Evolutionary conservation across 495 filamentous ascomycete genomes (phyloP), one percentile per base, ranked within the genome.

Genomic region (Lindgomyces ingoldianus): DNA sequence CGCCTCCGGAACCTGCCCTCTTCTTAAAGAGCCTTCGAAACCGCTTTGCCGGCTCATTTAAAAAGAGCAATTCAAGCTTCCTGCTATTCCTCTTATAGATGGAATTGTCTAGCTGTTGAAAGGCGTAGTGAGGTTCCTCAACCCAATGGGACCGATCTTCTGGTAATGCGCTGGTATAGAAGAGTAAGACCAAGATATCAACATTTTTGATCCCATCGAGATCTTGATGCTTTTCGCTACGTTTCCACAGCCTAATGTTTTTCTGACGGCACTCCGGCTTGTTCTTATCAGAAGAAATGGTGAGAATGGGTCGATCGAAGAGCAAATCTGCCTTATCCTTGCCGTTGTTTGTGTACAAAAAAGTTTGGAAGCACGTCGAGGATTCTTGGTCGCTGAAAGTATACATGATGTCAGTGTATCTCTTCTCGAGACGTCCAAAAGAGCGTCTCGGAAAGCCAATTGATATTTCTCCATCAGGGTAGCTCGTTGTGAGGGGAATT

Each of bases 261-360:
- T 60, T 60, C 11, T 39, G 39, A 1, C 63, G 55, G 50, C 63
- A 66, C 21, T 66, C 63, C 1, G 63, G 56, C 27, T 60, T 60
- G 41, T 66, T 42, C 21, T 59, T 39, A 26, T 66, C 46, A 10
- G 56, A 60, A 1, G 56, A 66, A 18, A 66, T 54, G 10, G 22
- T 49, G 1, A 33, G 10, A 10, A 66, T 24, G 8, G 47, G 33
- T 0, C 50, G 39, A 24, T 66, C 63, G 63, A 39, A 66, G 47
- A 66, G 63, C 3, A 66, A 22, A 2, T 47, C 42, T 2, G 39
- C 63, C 26, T 41, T 14, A 9, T 66, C 63, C 42, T 60, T 60
- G n/a, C 63, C 56, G 39, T 66, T 66, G 49, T 60, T 66, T n/a
- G 63, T 54, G 30, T 66, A 66, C 1, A 66, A 56, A 2, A 66